Evolutionary conservation across 495 filamentous ascomycete species (phyloP).

Genomic region (Xylaria scruposa): DNA sequence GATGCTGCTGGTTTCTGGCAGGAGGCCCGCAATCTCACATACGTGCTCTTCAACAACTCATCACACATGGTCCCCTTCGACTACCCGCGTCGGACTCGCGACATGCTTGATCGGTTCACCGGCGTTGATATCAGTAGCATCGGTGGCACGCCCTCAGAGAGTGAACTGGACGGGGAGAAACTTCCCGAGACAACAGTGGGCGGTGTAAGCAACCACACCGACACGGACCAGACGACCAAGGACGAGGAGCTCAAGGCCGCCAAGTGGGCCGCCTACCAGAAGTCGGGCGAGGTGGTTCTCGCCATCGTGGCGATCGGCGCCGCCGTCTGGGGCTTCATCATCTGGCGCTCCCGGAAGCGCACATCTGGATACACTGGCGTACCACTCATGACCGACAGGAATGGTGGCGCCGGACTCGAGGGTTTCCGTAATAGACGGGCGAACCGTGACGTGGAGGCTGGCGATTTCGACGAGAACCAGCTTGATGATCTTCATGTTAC

Average conservation of each 20-base stretch:
- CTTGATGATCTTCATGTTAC: constrained; percentile 73
- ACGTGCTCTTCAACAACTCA: constrained; percentile 93
- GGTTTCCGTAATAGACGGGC: constrained; percentile 57
- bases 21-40: constrained; percentile 91
- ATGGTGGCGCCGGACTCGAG: constrained; percentile 49
- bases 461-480: constrained; percentile 89
- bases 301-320: constrained; percentile 84
- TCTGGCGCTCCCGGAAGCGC: constrained; percentile 77
- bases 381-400: constrained; percentile 34
- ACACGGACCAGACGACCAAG: constrained; percentile 74
- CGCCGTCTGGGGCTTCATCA: constrained; percentile 79
- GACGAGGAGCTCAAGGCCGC: constrained; percentile 77
- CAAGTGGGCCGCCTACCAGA: constrained; percentile 90
- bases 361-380: constrained; percentile 62
- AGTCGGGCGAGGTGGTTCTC: constrained; percentile 88
- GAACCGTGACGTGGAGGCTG: constrained; percentile 74
- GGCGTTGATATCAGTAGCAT: constrained; percentile 91
- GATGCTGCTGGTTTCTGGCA: constrained; percentile 92
- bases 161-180: constrained; percentile 89
- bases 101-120: constrained; percentile 98
- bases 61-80: constrained; percentile 99
- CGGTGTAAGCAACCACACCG: constrained; percentile 74
- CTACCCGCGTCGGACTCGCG: constrained; percentile 81
- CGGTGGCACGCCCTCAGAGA: constrained; percentile 83
- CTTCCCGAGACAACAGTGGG: constrained; percentile 85